A percentile compares a stretch with the other conserved stretches of the same genome.
Conservation (phyloP, 768 basidiomycete species). For the Boletus insuetus region DNA sequence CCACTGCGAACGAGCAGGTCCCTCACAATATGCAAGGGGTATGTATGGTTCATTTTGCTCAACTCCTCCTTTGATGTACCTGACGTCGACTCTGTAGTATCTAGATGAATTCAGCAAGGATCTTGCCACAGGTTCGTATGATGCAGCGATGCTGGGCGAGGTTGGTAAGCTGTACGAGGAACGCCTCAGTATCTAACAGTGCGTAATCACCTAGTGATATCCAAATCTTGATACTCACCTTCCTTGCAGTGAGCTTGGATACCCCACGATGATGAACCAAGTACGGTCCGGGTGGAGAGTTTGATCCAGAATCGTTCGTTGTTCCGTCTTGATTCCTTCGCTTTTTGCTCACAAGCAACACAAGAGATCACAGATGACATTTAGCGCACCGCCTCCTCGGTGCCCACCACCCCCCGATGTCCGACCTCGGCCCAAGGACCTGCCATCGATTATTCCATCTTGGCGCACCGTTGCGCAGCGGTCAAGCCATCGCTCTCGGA, state of each 20-base stretch:
- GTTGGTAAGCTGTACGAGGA: slow-evolving; percentile 82
- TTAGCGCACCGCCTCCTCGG: slow-evolving; percentile 39
- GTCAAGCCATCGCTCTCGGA: slow-evolving; percentile 41
- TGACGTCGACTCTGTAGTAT: slow-evolving; percentile 43
- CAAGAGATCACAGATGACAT: slow-evolving; percentile 43
- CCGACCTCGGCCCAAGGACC: slow-evolving; percentile 43
- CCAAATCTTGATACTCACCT: slow-evolving; percentile 2
- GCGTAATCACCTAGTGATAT: slow-evolving; percentile 30
- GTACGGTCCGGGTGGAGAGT: slow-evolving; percentile 81
- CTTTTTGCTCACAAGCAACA: background rate
- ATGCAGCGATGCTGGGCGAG: slow-evolving; percentile 75
- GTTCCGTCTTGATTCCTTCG: background rate
- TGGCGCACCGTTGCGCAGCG: slow-evolving; percentile 55
- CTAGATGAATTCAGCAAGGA: slow-evolving; percentile 80
- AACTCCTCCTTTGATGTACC: background rate
- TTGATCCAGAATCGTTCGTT: slow-evolving; percentile 73
- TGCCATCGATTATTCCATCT: slow-evolving; percentile 49
- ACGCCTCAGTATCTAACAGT: slow-evolving; percentile 75
- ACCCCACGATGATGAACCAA: slow-evolving; percentile 67
- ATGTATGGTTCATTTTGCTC: slow-evolving; percentile 24
- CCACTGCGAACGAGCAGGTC: slow-evolving; percentile 72
- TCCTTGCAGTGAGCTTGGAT: slow-evolving; percentile 65
- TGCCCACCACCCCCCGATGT: slow-evolving; percentile 44
- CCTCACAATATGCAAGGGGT: slow-evolving; percentile 78
- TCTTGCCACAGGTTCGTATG: slow-evolving; percentile 64